Conservation (phyloP, 2,329 filamentous ascomycete genomes). For the Cryphonectria nitschkei region DNA sequence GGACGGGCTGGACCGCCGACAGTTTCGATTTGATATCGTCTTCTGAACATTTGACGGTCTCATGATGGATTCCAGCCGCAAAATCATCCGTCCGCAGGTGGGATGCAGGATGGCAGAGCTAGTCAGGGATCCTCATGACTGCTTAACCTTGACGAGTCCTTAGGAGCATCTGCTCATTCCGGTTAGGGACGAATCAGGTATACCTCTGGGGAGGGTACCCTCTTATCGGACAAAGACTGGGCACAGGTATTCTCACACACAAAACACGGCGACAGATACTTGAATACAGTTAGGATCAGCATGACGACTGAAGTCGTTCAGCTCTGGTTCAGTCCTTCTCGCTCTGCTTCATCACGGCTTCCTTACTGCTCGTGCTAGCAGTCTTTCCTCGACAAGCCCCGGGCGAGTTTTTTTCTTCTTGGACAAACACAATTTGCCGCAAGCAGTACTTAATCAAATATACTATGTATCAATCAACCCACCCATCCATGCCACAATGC, state of each 20-base stretch:
- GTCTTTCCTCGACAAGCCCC: background rate
- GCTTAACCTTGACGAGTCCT: background rate
- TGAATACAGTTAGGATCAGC: background rate
- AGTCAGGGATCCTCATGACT: slow-evolving; percentile 1
- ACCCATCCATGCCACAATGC: background rate
- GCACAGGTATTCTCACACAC: background rate
- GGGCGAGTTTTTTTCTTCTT: background rate
- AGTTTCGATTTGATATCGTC: background rate
- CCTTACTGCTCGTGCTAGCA: background rate
- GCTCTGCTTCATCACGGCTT: background rate
- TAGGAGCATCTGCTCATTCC: background rate
- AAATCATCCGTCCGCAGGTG: background rate
- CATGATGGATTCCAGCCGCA: slow-evolving; percentile 3
- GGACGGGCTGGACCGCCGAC: background rate
- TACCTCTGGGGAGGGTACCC: background rate
- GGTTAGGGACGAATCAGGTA: background rate
- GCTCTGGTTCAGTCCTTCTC: background rate
- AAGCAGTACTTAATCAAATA: background rate
- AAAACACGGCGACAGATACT: background rate
- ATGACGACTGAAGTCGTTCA: background rate
- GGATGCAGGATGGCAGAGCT: background rate
- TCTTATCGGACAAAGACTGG: background rate
- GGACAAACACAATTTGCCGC: background rate
- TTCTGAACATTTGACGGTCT: background rate
- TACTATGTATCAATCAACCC: background rate